Percentiles rank a stretch among this genome's conserved stretches.
phyloP scores from a whole-genome alignment of 371 early-diverging fungal genomes.

The Syncephalastrum monosporum region DNA sequence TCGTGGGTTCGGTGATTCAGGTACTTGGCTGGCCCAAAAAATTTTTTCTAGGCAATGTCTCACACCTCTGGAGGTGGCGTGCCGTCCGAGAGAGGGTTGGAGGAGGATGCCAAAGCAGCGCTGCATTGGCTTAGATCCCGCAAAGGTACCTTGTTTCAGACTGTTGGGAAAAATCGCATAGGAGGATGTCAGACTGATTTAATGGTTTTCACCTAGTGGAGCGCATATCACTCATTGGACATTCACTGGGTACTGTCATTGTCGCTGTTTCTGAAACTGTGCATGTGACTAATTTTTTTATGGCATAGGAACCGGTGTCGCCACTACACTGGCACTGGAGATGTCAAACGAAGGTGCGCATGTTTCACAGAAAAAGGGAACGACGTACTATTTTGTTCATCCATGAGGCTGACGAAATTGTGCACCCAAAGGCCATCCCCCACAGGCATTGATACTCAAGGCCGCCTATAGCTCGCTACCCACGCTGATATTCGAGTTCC shows the following conservation, averaged over 20 bases:
- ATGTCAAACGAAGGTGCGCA: constrained; percentile 31
- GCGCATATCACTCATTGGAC: constrained; percentile 40
- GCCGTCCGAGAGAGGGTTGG: constrained; percentile 40
- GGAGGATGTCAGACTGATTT: no score
- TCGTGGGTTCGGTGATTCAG: constrained; percentile 50
- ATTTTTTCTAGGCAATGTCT: no score
- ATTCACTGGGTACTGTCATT: constrained; percentile 37
- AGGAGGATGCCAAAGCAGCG: constrained; percentile 35
- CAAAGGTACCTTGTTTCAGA: no score
- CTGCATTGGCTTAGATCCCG: constrained; percentile 24
- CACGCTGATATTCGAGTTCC: constrained; percentile 43
- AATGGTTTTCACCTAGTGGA: constrained; percentile 15
- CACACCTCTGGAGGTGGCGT: constrained; percentile 24
- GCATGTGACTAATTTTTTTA: neutral
- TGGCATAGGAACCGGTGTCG: constrained; percentile 40
- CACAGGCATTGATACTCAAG: constrained; percentile 39
- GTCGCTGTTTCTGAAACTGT: constrained; percentile 1
- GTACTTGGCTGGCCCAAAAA: constrained; percentile 11
- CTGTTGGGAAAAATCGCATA: constrained; percentile 26
- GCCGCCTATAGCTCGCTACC: constrained; percentile 46
- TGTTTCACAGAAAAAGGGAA: neutral
- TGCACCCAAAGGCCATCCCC: constrained; percentile 20
- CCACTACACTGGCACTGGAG: constrained; percentile 38
- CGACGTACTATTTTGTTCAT: neutral
- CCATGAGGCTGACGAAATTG: neutral